Conservation (phyloP, 2,329 filamentous ascomycete genomes). For the Anisogramma anomala region DNA sequence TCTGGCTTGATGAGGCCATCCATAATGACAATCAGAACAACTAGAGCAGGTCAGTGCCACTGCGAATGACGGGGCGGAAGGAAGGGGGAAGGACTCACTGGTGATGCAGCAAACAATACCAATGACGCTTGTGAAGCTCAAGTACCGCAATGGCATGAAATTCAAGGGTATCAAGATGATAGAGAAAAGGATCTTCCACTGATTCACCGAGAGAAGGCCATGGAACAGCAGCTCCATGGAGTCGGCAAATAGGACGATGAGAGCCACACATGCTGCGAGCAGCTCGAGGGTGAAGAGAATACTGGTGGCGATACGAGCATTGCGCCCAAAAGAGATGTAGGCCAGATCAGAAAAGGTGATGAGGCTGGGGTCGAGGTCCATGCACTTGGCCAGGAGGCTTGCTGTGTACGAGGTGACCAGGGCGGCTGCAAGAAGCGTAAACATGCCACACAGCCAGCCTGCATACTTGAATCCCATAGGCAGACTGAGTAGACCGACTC, state of each 20-base stretch:
- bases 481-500: constrained; percentile 77
- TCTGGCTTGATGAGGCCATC: constrained; percentile 79
- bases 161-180: constrained; percentile 68
- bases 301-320: constrained; percentile 70
- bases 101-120: constrained; percentile 85
- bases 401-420: constrained; percentile 76
- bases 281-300: constrained; percentile 82
- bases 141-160: constrained; percentile 68
- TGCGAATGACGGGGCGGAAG: neutral
- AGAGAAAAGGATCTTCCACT: constrained; percentile 81
- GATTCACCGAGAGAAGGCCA: constrained; percentile 47
- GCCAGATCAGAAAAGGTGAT: constrained; percentile 93
- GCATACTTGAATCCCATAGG: constrained; percentile 80
- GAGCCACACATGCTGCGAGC: constrained; percentile 75
- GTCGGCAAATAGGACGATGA: constrained; percentile 88
- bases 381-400: constrained; percentile 71
- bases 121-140: constrained; percentile 84
- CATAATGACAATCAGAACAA: constrained; percentile 70
- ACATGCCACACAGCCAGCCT: constrained; percentile 75
- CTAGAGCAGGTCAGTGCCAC: constrained; percentile 30
- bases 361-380: constrained; percentile 72
- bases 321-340: constrained; percentile 77
- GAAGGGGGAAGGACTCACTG: constrained; percentile 46
- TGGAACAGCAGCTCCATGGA: constrained; percentile 72
- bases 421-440: constrained; percentile 63